These are phyloP conservation scores for Phytophthora aleatoria DNA, from an alignment of 352 stramenopile species.

Conservation along the genomic window DNA sequence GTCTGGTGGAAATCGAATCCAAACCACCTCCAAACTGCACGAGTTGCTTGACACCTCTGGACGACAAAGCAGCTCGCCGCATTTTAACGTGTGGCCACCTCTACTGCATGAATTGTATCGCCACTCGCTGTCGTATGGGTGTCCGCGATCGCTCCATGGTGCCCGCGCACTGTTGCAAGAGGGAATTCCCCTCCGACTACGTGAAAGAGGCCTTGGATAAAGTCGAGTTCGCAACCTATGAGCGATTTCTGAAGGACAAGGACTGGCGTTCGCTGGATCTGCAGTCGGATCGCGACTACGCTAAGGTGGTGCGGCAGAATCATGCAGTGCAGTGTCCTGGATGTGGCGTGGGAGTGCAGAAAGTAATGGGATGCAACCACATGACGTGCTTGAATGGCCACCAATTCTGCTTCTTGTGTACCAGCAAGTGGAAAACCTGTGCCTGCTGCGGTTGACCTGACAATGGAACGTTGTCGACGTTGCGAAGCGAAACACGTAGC, in stretches of 20 bases:
- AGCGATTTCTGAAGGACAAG: slow-evolving; percentile 63
- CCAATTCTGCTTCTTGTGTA: slow-evolving; percentile 66
- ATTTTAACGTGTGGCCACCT: slow-evolving; percentile 60
- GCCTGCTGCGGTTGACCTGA: slow-evolving; percentile 18
- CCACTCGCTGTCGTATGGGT: slow-evolving; percentile 55
- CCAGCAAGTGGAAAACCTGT: slow-evolving; percentile 47
- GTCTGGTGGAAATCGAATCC: slow-evolving; percentile 24
- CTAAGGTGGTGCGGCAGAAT: slow-evolving; percentile 35
- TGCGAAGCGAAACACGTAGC: background rate
- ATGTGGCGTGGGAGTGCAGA: slow-evolving; percentile 72
- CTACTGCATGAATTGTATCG: slow-evolving; percentile 66
- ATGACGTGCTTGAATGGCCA: slow-evolving; percentile 68
- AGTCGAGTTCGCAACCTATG: slow-evolving; percentile 43
- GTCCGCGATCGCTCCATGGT: slow-evolving; percentile 59
- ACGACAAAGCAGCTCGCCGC: slow-evolving; percentile 22
- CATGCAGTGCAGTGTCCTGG: slow-evolving; percentile 63
- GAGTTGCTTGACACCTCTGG: slow-evolving; percentile 38
- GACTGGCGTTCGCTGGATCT: slow-evolving; percentile 49
- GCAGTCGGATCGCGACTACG: slow-evolving; percentile 68
- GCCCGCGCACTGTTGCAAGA: slow-evolving; percentile 74
- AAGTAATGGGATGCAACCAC: slow-evolving; percentile 52
- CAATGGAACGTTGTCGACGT: background rate
- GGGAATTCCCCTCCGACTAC: slow-evolving; percentile 72
- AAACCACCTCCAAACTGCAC: slow-evolving; percentile 50
- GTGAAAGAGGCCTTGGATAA: slow-evolving; percentile 45